Evolutionary conservation across 371 early-diverging fungal species (phyloP), one percentile per base, ranked within the genome.

Genomic region (Mortierella sp.): DNA sequence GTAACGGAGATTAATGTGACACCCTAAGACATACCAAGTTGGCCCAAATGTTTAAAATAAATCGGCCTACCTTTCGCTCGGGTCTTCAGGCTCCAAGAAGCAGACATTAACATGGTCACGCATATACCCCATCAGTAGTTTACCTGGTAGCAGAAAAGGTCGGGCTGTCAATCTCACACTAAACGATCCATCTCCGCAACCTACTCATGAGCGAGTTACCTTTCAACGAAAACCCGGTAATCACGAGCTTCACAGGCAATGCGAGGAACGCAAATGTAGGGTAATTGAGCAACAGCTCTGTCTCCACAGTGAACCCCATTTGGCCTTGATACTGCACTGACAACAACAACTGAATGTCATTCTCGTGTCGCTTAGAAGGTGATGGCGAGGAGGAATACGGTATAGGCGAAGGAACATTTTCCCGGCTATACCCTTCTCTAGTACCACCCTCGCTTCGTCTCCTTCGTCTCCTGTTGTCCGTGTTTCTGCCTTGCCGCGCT

Each of bases 221-320:
- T 58, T 89, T 87, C 78, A 98, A 94, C 54, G 90, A 87, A 30
- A 96, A 88, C 9, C 93, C 91, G 0, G 93, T 91, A 28, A 97
- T 87, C 16, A 89, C 86, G 43, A 96, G 73, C 10, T 91, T 85
- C 41, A 98, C 90, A 0, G 98, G 98, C 21, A 98, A 80, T 5
- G 93, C 89, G 87, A 95, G 90, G 73, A 98, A 96, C 60, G 89
- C 90, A 64, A 94, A 87, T 10, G 95, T 94, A 3, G 96, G 96
- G 64, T 96, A 95, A 78, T 96, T 95, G 76, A 98, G 90, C 43
- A 93, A 87, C 57, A 98, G 76, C 73, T 94, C 94, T 0, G 95
- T 96, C 48, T 87, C 68, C 12, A 98, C 78, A n/a, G 93, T 89
- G 81, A 95, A 82, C 16, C 88, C 83, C 90, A 94, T 90, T 72